Evolutionary conservation across 2,329 filamentous ascomycete genomes (phyloP).

Genomic region (Exophiala alcalophila): DNA sequence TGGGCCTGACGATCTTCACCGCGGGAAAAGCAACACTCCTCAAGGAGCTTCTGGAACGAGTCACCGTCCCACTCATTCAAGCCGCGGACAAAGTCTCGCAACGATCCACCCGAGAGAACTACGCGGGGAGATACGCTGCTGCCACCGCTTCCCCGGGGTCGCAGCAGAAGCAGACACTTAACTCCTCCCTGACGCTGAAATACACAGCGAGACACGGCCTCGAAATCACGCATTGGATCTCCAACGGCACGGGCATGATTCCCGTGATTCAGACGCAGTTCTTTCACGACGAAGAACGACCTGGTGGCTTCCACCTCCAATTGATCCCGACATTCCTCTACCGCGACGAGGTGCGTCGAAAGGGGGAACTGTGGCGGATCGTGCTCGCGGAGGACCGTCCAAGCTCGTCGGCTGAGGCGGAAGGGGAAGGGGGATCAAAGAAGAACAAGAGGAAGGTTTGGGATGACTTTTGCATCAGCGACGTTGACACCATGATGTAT

Average conservation of each 20-base stretch:
- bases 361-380: neutral
- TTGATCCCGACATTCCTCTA: conserved; percentile 25
- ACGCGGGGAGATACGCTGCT: conserved; percentile 14
- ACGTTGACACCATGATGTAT: conserved; percentile 36
- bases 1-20: conserved; percentile 49
- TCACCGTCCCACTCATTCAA: conserved; percentile 25
- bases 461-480: conserved; percentile 39
- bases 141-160: neutral
- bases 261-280: conserved; percentile 1
- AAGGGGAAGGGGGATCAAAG: too few species aligned
- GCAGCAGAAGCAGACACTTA: conserved; percentile 11
- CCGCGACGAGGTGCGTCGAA: conserved; percentile 10
- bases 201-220: conserved; percentile 27
- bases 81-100: conserved; percentile 26
- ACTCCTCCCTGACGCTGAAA: conserved; percentile 22
- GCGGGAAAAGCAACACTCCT: conserved; percentile 25
- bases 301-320: conserved; percentile 12
- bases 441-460: too few species aligned
- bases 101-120: conserved; percentile 14
- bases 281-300: neutral
- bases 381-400: neutral
- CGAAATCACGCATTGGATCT: conserved; percentile 19
- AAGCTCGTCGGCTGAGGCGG: neutral
- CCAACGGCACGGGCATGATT: conserved; percentile 26
- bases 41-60: conserved; percentile 14